phyloP scores from a whole-genome alignment of 2,329 filamentous ascomycete genomes.

The Zymoseptoria passerinii region DNA sequence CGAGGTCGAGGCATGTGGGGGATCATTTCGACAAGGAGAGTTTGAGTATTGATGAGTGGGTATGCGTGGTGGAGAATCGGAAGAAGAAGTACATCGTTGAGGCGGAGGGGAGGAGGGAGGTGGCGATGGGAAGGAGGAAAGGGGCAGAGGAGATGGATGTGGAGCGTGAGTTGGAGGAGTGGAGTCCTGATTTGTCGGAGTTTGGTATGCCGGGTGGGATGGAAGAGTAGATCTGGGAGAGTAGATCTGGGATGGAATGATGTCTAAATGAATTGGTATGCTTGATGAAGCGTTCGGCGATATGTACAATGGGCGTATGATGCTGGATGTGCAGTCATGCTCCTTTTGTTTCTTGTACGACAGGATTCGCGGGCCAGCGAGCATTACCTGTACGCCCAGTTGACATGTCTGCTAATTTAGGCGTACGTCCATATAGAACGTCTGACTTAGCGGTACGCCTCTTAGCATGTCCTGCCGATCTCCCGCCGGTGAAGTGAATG shows the following conservation, averaged over 20 bases:
- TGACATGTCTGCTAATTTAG: no score
- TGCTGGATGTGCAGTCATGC: not conserved
- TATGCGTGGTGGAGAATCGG: conserved; percentile 33
- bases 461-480: no score
- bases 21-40: conserved; percentile 54
- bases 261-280: not conserved
- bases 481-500: no score
- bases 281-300: not conserved
- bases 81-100: conserved; percentile 25
- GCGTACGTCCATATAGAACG: no score
- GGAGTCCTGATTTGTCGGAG: not conserved
- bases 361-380: no score
- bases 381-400: no score
- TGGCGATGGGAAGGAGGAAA: not conserved
- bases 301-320: not conserved
- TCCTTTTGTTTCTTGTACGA: not conserved
- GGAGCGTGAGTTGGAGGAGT: not conserved
- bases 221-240: not conserved
- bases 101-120: conserved; percentile 2
- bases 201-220: not conserved
- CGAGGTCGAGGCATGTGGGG: conserved; percentile 65
- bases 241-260: not conserved
- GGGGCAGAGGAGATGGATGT: not conserved
- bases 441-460: no score
- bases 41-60: conserved; percentile 50